Percentiles rank a stretch among this genome's conserved stretches.
phyloP scores from a whole-genome alignment of 331 rosid genomes.

The Dryas integrifolia region DNA sequence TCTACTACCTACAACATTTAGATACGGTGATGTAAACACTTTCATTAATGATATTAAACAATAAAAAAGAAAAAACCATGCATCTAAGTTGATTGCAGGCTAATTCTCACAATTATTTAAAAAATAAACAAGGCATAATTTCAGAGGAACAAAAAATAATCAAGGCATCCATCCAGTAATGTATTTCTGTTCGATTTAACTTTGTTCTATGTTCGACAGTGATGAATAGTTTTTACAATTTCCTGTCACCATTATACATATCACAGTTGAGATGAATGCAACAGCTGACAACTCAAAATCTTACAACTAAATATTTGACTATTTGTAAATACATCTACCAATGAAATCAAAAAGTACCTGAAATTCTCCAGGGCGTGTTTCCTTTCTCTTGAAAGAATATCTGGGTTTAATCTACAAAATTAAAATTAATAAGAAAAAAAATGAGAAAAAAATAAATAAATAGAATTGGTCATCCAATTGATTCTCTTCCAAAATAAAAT shows the following conservation, averaged over 20 bases:
- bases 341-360: slow-evolving; percentile 58
- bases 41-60: background rate
- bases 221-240: background rate
- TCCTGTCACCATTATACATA: background rate
- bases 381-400: slow-evolving; percentile 91
- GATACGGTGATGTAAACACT: slow-evolving; percentile 10
- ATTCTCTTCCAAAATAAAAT: slow-evolving; percentile 19
- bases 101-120: background rate
- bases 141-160: background rate
- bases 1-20: slow-evolving; percentile 70
- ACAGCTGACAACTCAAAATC: background rate
- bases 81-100: background rate
- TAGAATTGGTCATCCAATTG: slow-evolving; percentile 11
- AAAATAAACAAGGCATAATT: background rate
- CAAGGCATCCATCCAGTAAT: background rate
- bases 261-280: background rate
- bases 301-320: background rate
- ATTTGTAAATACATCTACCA: background rate
- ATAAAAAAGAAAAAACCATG: background rate
- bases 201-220: too few species aligned
- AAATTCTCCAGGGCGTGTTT: slow-evolving; percentile 93
- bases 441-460: background rate
- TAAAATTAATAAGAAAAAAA: background rate
- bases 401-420: slow-evolving; percentile 76
- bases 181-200: too few species aligned